Percentiles rank a stretch among this genome's conserved stretches.
phyloP scores from a whole-genome alignment of 2,329 filamentous ascomycete genomes.

The Sporothrix phasma region DNA sequence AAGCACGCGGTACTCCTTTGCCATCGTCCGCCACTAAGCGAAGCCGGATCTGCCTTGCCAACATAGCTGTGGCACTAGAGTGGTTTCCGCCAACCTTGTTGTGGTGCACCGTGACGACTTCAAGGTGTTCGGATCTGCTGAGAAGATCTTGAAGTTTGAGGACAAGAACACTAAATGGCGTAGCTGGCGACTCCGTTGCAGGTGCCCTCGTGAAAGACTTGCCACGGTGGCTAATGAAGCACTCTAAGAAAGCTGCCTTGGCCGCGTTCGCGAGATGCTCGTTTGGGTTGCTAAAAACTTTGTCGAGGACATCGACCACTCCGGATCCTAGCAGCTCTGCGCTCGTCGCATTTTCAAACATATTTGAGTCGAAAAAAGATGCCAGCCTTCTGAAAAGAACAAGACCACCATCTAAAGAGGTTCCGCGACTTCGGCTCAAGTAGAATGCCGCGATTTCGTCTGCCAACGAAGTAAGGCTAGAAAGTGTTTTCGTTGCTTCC shows the following conservation, averaged over 20 bases:
- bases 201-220: conserved; percentile 56
- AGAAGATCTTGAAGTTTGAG: conserved; percentile 93
- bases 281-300: conserved; percentile 67
- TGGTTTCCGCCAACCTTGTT: conserved; percentile 84
- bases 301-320: conserved; percentile 72
- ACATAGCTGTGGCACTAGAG: conserved; percentile 87
- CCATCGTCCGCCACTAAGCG: conserved; percentile 83
- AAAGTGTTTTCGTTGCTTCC: conserved; percentile 67
- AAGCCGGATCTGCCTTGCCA: conserved; percentile 88
- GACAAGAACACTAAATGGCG: conserved; percentile 81
- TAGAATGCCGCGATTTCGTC: conserved; percentile 64
- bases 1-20: conserved; percentile 77
- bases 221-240: conserved; percentile 75
- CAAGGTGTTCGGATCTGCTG: conserved; percentile 94
- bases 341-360: conserved; percentile 87
- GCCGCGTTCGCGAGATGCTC: conserved; percentile 54
- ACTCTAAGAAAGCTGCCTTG: conserved; percentile 74
- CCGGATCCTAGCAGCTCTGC: conserved; percentile 87
- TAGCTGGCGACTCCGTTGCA: conserved; percentile 59
- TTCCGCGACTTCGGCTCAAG: conserved; percentile 39
- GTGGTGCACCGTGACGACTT: conserved; percentile 90
- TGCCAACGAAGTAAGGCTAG: conserved; percentile 61
- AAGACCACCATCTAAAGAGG: conserved; percentile 43
- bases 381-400: conserved; percentile 67
- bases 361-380: conserved; percentile 77